phyloP scores from a whole-genome alignment of 306 rosid species.

The Ziziphus jujuba region DNA sequence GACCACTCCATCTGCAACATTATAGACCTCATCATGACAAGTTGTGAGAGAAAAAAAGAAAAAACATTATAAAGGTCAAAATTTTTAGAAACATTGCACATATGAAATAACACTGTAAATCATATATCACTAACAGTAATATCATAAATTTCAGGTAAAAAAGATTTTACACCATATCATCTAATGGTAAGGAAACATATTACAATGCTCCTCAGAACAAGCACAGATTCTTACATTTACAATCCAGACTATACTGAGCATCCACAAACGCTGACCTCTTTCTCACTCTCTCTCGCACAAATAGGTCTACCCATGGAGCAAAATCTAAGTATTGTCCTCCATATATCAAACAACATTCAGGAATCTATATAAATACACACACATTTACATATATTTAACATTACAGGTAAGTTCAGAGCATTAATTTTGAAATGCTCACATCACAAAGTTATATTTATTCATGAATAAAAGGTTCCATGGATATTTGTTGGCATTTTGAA shows the following conservation, averaged over 20 bases:
- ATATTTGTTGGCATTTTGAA: too few relatives aligned
- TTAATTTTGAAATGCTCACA: not conserved
- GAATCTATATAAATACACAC: too few relatives aligned
- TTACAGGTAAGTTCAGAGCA: not conserved
- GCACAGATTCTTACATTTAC: too few relatives aligned
- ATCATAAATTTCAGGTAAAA: not conserved
- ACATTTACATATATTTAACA: too few relatives aligned
- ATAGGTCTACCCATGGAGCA: too few relatives aligned
- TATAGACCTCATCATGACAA: conserved; percentile 23
- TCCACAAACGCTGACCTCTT: too few relatives aligned
- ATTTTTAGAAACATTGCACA: not conserved
- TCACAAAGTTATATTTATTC: too few relatives aligned
- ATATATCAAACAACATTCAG: too few relatives aligned
- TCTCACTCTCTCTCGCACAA: too few relatives aligned
- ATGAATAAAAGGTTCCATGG: too few relatives aligned
- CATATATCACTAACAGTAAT: not conserved
- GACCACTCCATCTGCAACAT: conserved; percentile 94
- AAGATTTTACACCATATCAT: not conserved
- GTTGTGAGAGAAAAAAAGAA: conserved; percentile 16
- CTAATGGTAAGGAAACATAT: not conserved
- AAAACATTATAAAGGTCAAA: conserved; percentile 12
- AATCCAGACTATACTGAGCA: too few relatives aligned
- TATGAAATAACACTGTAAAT: conserved; percentile 5
- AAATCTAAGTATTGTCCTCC: too few relatives aligned
- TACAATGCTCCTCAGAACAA: not conserved